phyloP scores from a whole-genome alignment of 331 rosid genomes.

The Rosa hybrid region DNA sequence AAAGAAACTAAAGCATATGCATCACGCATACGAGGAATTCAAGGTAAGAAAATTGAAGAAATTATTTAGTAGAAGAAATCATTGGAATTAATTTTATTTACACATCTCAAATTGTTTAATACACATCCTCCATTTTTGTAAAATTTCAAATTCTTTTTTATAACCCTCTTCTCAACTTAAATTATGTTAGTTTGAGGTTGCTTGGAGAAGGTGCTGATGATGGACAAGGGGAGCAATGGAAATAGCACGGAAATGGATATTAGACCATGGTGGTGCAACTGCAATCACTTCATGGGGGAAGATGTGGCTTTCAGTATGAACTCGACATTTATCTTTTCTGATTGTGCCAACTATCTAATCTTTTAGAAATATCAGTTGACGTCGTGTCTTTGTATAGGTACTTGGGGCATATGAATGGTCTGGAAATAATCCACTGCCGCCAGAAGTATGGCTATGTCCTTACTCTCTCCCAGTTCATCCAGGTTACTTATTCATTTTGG shows the following conservation, averaged over 20 bases:
- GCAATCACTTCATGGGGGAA: slow-evolving; percentile 27
- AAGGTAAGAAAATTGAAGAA: background rate
- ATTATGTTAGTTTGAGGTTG: slow-evolving; percentile 23
- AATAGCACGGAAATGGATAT: slow-evolving; percentile 15
- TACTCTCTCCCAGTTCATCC: slow-evolving; percentile 26
- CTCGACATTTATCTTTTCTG: background rate
- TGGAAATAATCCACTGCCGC: slow-evolving; percentile 23
- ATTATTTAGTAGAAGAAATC: background rate
- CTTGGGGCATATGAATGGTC: slow-evolving; percentile 23
- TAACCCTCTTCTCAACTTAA: too few relatives aligned
- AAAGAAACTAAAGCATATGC: background rate
- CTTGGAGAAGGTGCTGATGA: slow-evolving; percentile 28
- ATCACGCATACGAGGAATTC: background rate
- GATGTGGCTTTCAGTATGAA: slow-evolving; percentile 28
- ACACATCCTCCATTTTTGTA: too few relatives aligned
- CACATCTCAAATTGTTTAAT: too few relatives aligned
- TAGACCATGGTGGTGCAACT: slow-evolving; percentile 22
- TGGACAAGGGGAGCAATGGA: slow-evolving; percentile 23
- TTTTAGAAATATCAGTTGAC: background rate
- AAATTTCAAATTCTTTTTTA: too few relatives aligned
- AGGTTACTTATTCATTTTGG: slow-evolving; percentile 1
- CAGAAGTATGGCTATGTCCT: slow-evolving; percentile 27
- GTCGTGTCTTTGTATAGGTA: background rate
- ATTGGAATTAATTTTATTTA: too few relatives aligned
- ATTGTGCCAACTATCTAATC: background rate